phyloP scores from a whole-genome alignment of 2,329 filamentous ascomycete genomes.

The Penicillium sp. region DNA sequence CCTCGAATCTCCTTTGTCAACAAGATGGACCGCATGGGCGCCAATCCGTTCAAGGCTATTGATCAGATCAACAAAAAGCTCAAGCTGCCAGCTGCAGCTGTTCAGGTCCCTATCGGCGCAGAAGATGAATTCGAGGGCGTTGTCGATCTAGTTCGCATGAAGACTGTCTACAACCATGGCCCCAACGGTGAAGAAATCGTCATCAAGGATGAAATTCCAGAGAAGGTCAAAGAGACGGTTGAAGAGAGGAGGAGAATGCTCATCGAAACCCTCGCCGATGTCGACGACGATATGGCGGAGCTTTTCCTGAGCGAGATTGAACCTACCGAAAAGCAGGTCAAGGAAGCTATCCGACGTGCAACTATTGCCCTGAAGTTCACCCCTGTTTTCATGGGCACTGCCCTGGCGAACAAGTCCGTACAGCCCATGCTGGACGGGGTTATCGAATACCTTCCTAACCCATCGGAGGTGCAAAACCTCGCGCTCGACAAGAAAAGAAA shows the following conservation, averaged over 20 bases:
- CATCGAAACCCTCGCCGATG: constrained; percentile 94
- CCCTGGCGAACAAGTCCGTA: constrained; percentile 89
- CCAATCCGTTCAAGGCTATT: constrained; percentile 96
- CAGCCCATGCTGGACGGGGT: constrained; percentile 97
- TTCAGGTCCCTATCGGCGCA: constrained; percentile 91
- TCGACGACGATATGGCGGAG: constrained; percentile 97
- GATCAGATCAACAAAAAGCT: constrained; percentile 98
- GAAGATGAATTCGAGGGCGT: constrained; percentile 94
- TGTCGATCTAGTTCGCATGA: constrained; percentile 90
- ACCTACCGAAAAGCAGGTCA: constrained; percentile 82
- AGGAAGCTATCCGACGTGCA: constrained; percentile 85
- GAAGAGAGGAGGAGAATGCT: constrained; percentile 82
- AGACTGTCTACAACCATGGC: constrained; percentile 90
- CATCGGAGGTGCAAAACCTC: constrained; percentile 83
- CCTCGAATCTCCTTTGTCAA: constrained; percentile 96
- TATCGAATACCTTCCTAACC: constrained; percentile 94
- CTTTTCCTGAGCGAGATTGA: constrained; percentile 86
- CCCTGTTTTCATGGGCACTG: constrained; percentile 95
- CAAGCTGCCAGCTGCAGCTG: constrained; percentile 86
- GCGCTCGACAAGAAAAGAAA: constrained; percentile 81
- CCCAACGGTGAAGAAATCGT: constrained; percentile 77
- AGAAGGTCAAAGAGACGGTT: constrained; percentile 74
- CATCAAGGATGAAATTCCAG: constrained; percentile 79
- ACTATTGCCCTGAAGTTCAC: constrained; percentile 91
- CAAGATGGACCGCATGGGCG: constrained; percentile 99